Conservation (phyloP, 768 basidiomycete species). For the Fistulinella prunicolor region DNA sequence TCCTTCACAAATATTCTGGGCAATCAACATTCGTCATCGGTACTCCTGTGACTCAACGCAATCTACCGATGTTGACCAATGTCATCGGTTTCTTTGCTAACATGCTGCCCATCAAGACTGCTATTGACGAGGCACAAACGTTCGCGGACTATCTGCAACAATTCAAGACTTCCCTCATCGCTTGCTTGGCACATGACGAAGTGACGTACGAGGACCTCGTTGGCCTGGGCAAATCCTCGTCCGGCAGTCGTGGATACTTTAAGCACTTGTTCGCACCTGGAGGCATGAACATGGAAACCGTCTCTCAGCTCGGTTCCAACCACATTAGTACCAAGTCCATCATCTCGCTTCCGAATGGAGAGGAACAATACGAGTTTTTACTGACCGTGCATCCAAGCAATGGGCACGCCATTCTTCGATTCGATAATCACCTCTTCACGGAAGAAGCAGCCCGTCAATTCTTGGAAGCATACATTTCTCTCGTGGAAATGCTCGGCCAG, state of each 20-base stretch:
- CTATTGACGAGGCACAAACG: slow-evolving; percentile 22
- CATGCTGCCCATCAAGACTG: slow-evolving; percentile 30
- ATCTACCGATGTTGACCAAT: slow-evolving; percentile 24
- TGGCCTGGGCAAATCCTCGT: slow-evolving; percentile 22
- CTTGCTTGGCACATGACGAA: slow-evolving; percentile 24
- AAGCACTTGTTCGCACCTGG: slow-evolving; percentile 32
- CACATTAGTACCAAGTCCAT: slow-evolving; percentile 15
- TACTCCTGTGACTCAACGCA: slow-evolving; percentile 32
- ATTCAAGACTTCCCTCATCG: slow-evolving; percentile 25
- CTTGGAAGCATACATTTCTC: slow-evolving; percentile 28
- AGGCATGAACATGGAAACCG: slow-evolving; percentile 27
- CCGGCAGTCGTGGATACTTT: slow-evolving; percentile 28
- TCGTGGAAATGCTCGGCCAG: slow-evolving; percentile 24
- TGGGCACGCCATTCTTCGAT: slow-evolving; percentile 26
- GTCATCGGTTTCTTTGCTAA: slow-evolving; percentile 33
- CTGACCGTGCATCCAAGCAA: slow-evolving; percentile 26
- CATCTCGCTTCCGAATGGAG: slow-evolving; percentile 27
- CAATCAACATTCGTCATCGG: slow-evolving; percentile 29
- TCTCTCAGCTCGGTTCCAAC: slow-evolving; percentile 20
- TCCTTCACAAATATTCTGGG: slow-evolving; percentile 33
- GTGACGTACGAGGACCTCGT: slow-evolving; percentile 33
- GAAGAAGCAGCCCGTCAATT: slow-evolving; percentile 29
- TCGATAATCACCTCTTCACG: slow-evolving; percentile 29
- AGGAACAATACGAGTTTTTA: slow-evolving; percentile 23
- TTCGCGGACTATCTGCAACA: slow-evolving; percentile 23